These are phyloP conservation scores for Beauveria sp. DNA, from an alignment of 2,329 filamentous ascomycete genomes.

Conservation along the genomic window DNA sequence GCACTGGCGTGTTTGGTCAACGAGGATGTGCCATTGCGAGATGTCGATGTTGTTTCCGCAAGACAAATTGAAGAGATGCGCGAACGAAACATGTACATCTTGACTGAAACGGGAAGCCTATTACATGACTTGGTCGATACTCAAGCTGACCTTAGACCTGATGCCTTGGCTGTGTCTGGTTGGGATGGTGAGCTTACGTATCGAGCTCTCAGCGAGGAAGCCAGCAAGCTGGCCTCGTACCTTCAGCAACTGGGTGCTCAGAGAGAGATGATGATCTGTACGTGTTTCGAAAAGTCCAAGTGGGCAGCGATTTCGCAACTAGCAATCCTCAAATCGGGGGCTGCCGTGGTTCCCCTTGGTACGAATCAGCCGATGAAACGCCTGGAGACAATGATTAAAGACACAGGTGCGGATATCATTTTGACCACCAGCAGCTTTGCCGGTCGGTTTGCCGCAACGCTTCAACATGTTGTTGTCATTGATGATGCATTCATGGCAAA, in stretches of 20 bases:
- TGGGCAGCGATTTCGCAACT: constrained; percentile 1
- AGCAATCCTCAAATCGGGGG: not conserved
- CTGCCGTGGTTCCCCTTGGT: not conserved
- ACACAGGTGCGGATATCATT: not conserved
- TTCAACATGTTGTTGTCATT: not conserved
- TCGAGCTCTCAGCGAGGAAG: not conserved
- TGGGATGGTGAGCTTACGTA: not conserved
- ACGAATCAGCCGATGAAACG: not conserved
- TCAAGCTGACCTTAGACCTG: not conserved
- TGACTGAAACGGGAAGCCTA: not conserved
- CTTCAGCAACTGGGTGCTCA: not conserved
- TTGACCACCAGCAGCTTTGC: not conserved
- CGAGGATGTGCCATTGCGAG: not conserved
- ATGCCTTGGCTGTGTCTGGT: not conserved
- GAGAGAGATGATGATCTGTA: not conserved
- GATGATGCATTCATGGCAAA: not conserved
- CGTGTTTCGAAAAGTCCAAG: constrained; percentile 4
- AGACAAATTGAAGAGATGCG: not conserved
- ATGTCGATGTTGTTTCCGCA: not conserved
- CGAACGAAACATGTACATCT: not conserved
- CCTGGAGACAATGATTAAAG: not conserved
- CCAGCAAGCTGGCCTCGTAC: not conserved
- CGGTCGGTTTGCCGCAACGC: not conserved
- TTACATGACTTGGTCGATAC: not conserved
- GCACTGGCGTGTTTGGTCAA: not conserved